Evolutionary conservation across 2,329 filamentous ascomycete species (phyloP).

Genomic region (Elsinoe necatrix): DNA sequence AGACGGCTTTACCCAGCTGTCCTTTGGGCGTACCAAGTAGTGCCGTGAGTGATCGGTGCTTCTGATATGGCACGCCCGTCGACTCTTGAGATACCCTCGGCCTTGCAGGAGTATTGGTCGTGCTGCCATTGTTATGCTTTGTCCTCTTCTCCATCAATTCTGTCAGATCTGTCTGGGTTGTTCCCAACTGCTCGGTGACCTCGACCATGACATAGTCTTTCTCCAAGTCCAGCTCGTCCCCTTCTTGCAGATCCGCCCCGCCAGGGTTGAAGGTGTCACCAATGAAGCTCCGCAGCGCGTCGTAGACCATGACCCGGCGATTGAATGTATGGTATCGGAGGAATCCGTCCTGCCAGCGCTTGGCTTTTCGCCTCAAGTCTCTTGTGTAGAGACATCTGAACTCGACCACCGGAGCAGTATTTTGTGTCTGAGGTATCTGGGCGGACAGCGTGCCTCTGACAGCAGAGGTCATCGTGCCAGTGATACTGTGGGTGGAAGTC

Average conservation of each 20-base stretch:
- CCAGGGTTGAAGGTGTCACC: constrained; percentile 77
- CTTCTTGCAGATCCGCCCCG: constrained; percentile 61
- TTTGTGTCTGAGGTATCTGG: constrained; percentile 45
- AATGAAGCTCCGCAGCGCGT: constrained; percentile 68
- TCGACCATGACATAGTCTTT: constrained; percentile 68
- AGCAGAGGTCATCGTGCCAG: constrained; percentile 26
- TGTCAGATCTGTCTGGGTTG: constrained; percentile 67
- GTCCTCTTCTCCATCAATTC: constrained; percentile 63
- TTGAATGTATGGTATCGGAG: constrained; percentile 88
- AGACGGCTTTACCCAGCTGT: constrained; percentile 51
- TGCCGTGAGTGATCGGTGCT: constrained; percentile 53
- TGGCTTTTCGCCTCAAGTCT: constrained; percentile 77
- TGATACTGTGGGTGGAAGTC: too few species aligned
- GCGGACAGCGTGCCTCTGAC: constrained; percentile 30
- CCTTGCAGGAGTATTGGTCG: constrained; percentile 23
- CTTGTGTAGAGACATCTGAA: constrained; percentile 81
- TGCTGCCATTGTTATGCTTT: constrained; percentile 33
- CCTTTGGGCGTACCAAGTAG: constrained; percentile 58
- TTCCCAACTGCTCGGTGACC: constrained; percentile 66
- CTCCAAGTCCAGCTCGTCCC: constrained; percentile 74
- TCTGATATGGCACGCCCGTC: constrained; percentile 32
- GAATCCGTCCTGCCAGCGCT: constrained; percentile 87
- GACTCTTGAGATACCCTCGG: constrained; percentile 1
- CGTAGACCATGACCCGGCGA: constrained; percentile 81
- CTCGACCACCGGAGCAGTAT: constrained; percentile 68